Percentiles rank a stretch among this genome's conserved stretches.
Evolutionary conservation across 2,329 filamentous ascomycete species (phyloP).

Genomic region (Penicillium sp.): DNA sequence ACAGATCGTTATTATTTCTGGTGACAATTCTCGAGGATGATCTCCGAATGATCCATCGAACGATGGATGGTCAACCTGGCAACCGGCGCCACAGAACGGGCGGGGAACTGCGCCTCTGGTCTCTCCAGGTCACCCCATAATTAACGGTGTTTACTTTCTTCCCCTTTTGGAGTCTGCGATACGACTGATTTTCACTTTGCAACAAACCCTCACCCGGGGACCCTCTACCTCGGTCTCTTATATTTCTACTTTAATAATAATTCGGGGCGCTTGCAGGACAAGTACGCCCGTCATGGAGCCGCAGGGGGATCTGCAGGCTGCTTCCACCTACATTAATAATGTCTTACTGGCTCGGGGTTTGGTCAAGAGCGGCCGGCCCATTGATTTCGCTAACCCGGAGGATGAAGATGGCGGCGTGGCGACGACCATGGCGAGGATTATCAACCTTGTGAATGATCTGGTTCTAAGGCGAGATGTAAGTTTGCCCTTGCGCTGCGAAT

Average conservation of each 20-base stretch:
- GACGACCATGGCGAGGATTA: conserved; percentile 81
- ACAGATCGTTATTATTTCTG: neutral
- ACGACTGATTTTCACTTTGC: conserved; percentile 6
- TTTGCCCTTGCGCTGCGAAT: conserved; percentile 24
- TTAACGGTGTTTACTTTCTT: conserved; percentile 49
- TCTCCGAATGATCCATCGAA: neutral
- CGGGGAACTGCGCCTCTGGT: conserved; percentile 29
- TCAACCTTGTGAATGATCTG: conserved; percentile 92
- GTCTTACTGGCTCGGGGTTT: conserved; percentile 67
- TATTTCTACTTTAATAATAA: conserved; percentile 9
- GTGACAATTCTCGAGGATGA: neutral
- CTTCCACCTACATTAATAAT: conserved; percentile 69
- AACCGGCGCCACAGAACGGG: conserved; percentile 20
- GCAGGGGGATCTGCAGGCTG: conserved; percentile 59
- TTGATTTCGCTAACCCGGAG: conserved; percentile 81
- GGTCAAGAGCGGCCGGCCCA: conserved; percentile 59
- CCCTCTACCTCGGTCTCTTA: conserved; percentile 5
- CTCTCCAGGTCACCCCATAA: conserved; percentile 24
- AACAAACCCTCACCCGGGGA: conserved; percentile 12
- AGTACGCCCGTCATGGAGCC: conserved; percentile 46
- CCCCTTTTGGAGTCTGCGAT: conserved; percentile 40
- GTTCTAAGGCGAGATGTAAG: conserved; percentile 86
- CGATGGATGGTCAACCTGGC: conserved; percentile 21
- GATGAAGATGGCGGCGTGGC: conserved; percentile 63
- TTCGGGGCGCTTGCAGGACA: conserved; percentile 32